Percentiles rank a stretch among this genome's conserved stretches.
phyloP scores from a whole-genome alignment of 2,329 filamentous ascomycete genomes.

The Rutstroemia sp. region DNA sequence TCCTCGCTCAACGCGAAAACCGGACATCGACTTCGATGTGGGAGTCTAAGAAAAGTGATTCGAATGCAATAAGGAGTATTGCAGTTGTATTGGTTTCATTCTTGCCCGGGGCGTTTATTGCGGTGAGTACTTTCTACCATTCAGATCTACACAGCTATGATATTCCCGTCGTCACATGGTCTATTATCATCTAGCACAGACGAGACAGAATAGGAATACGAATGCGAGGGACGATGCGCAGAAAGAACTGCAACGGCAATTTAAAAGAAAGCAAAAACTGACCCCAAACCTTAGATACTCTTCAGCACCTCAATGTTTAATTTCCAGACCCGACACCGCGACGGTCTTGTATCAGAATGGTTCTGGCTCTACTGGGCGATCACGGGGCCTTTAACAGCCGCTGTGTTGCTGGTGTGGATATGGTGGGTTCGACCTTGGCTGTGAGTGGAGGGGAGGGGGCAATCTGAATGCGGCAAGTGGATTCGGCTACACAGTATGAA shows the following conservation, averaged over 20 bases:
- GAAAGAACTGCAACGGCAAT: too few species aligned
- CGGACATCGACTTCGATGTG: neutral
- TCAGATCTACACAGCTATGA: too few species aligned
- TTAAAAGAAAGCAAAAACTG: neutral
- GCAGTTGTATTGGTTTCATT: neutral
- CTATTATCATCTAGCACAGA: too few species aligned
- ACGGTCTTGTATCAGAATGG: neutral
- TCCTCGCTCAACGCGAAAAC: too few species aligned
- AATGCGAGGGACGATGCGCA: too few species aligned
- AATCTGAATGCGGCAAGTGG: neutral
- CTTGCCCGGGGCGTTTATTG: neutral
- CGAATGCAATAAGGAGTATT: neutral
- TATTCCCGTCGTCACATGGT: too few species aligned
- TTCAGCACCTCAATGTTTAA: slow-evolving; percentile 4
- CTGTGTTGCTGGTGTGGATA: neutral
- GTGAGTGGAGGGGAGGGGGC: neutral
- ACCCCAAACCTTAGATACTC: neutral
- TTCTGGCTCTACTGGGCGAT: slow-evolving; percentile 6
- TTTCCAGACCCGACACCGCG: neutral
- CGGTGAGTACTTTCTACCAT: neutral
- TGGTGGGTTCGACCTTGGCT: neutral
- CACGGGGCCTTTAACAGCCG: neutral
- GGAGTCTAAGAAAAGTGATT: neutral
- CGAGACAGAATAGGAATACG: too few species aligned
- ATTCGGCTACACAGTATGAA: too few species aligned